Base-by-base conservation (phyloP, 768 basidiomycete species). In the Leccinum olivaceopallidum region DNA sequence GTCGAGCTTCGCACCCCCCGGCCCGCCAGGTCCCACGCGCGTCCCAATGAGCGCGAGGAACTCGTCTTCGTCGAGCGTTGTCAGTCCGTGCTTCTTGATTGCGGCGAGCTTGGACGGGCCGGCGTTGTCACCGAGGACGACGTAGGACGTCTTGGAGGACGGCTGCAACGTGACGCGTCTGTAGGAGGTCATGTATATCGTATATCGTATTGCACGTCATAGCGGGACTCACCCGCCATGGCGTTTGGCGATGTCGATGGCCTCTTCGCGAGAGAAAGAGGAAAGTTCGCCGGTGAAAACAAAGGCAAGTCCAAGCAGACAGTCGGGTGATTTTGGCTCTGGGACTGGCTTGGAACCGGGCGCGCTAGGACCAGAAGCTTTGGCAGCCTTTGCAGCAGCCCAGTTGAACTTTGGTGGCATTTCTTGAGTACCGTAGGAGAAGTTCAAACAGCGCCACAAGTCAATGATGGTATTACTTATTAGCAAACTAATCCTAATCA, bases 251-350 rank as follows among this genome's bases (percentile, higher is more conserved):
- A 96, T 74, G 66, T 96, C 94, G 28, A 80, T 71, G 1, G 92
- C 89, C 65, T 97, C 95, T 3, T 98, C 93, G 39, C 97, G 82
- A 2, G 92, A 87, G 64, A 98, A 86, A 60, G 89, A 90, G 52
- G 82, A 84, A 51, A 98, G 76, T 67, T 99, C 96, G 16, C 95
- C 97, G 0, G 97, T 98, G 65, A 99, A 99, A 22, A 99, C 96
- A 69, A 99, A 90, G 0, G 93, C 82, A 24, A 98, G 79, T 0
- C 95, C 95, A 0, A 87, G 83, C 9, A 99, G 80, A 69, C 92
- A 94, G 49, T 94, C 86, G 0, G 92, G 91, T 14, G 83, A 80
- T 69, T 89, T 92, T n/a, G 80, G 78, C 26, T 89, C 83, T 0
- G 89, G 89, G 5, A 89, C 77, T 14, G 78, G 71, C 69, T 86